phyloP scores from a whole-genome alignment of 352 stramenopile genomes.

The Hyaloperonospora brassicae region DNA sequence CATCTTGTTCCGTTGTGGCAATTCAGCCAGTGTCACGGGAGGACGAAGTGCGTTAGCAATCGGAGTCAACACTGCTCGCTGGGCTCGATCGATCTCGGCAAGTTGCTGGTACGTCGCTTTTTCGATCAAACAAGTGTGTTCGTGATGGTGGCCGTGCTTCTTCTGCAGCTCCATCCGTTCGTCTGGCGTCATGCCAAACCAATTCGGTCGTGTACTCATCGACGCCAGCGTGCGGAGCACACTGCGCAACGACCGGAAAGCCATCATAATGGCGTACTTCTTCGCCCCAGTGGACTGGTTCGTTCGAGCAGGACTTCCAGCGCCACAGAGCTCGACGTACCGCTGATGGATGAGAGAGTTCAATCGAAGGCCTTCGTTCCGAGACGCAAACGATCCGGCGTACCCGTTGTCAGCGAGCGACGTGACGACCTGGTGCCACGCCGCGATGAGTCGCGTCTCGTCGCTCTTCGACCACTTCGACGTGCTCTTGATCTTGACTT shows the following conservation, averaged over 20 bases:
- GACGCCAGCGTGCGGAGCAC: constrained; percentile 27
- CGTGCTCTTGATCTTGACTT: constrained; percentile 14
- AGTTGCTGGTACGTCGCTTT: constrained; percentile 26
- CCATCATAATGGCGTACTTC: constrained; percentile 29
- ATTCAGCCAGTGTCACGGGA: constrained; percentile 14
- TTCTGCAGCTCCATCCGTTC: constrained; percentile 31
- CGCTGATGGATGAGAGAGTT: constrained; percentile 32
- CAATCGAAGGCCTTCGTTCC: constrained; percentile 22
- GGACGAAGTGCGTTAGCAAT: constrained; percentile 12
- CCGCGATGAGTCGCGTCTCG: constrained; percentile 21
- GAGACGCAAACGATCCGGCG: constrained; percentile 18
- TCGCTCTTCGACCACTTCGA: constrained; percentile 27
- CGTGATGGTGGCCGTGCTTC: constrained; percentile 26
- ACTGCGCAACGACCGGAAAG: constrained; percentile 24
- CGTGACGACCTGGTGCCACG: constrained; percentile 30
- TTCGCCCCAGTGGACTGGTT: constrained; percentile 29
- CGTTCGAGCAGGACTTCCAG: constrained; percentile 13
- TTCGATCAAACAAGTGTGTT: constrained; percentile 28
- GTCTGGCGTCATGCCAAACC: constrained; percentile 31
- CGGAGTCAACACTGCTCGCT: constrained; percentile 17
- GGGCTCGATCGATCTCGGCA: constrained; percentile 24
- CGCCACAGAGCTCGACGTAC: constrained; percentile 26
- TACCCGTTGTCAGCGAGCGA: constrained; percentile 16
- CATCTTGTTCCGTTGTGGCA: constrained; percentile 21
- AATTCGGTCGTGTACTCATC: constrained; percentile 26